Conservation (phyloP, 2,329 filamentous ascomycete genomes). For the Aspergillus ustus region DNA sequence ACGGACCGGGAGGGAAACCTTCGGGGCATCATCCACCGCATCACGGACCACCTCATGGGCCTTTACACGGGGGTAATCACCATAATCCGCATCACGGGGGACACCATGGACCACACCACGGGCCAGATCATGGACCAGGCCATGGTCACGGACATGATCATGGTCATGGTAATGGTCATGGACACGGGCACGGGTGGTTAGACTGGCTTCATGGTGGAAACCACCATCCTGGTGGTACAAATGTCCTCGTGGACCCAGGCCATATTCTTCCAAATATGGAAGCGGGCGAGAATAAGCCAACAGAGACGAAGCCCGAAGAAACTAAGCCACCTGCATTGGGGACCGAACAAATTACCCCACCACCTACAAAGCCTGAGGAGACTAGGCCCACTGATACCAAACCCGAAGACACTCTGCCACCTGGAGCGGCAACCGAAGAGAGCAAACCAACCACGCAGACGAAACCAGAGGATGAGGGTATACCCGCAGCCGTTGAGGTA, state of each 20-base stretch:
- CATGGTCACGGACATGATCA: no score
- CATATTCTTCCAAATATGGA: background rate
- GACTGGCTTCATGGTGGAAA: background rate
- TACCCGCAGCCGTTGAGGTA: background rate
- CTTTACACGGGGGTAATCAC: background rate
- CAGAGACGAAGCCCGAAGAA: background rate
- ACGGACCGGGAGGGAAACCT: background rate
- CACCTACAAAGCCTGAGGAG: background rate
- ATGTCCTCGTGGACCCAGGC: background rate
- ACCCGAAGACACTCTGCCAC: background rate
- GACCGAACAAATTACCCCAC: background rate
- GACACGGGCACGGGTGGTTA: background rate
- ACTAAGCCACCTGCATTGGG: background rate
- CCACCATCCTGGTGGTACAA: background rate
- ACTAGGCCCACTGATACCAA: background rate
- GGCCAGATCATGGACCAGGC: no score
- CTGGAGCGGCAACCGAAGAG: background rate
- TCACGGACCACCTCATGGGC: background rate
- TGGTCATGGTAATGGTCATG: no score
- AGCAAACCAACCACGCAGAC: background rate
- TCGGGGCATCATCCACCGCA: background rate
- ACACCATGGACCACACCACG: no score
- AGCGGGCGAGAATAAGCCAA: background rate
- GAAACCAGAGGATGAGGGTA: background rate
- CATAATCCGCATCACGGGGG: background rate